A percentile compares a stretch with the other conserved stretches of the same genome.
Evolutionary conservation across 495 filamentous ascomycete genomes (phyloP).

Genomic region (Hypoxylon perforatum): DNA sequence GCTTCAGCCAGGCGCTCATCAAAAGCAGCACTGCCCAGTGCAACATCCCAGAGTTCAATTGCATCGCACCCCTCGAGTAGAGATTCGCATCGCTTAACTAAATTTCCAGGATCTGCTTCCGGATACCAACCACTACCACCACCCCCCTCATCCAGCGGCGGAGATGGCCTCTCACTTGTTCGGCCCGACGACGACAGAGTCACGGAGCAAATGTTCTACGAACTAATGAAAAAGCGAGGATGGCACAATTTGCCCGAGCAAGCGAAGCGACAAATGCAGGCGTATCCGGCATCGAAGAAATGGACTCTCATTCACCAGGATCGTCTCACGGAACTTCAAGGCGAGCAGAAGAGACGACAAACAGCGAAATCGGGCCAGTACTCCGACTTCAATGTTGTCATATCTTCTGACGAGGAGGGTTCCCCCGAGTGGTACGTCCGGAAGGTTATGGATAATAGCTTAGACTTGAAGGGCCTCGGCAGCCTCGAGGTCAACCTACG

Average conservation of each 20-base stretch:
- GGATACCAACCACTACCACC: conserved; percentile 54
- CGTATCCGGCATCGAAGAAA: conserved; percentile 92
- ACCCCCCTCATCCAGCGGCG: too few relatives aligned
- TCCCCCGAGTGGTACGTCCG: conserved; percentile 98
- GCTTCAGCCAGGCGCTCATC: conserved; percentile 75
- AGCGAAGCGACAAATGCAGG: conserved; percentile 92
- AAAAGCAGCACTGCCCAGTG: conserved; percentile 59
- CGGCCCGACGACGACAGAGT: conserved; percentile 83
- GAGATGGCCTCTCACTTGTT: conserved; percentile 71
- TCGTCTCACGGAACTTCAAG: conserved; percentile 90
- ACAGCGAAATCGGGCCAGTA: conserved; percentile 75
- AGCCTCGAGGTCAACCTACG: conserved; percentile 93
- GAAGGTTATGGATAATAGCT: conserved; percentile 94
- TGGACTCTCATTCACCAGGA: conserved; percentile 98
- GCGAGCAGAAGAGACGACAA: conserved; percentile 86
- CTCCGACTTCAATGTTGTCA: conserved; percentile 66
- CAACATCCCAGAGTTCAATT: conserved; percentile 61
- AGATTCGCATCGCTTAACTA: conserved; percentile 63
- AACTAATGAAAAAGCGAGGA: conserved; percentile 95
- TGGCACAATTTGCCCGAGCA: conserved; percentile 98
- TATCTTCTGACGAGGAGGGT: conserved; percentile 88
- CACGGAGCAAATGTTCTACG: conserved; percentile 91
- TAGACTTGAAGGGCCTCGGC: conserved; percentile 88
- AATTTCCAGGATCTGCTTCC: conserved; percentile 54
- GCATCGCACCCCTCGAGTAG: conserved; percentile 58